Evolutionary conservation across 352 stramenopile genomes (phyloP), one percentile per base, ranked within the genome.

Genomic region (Halophytophthora polymorphica): DNA sequence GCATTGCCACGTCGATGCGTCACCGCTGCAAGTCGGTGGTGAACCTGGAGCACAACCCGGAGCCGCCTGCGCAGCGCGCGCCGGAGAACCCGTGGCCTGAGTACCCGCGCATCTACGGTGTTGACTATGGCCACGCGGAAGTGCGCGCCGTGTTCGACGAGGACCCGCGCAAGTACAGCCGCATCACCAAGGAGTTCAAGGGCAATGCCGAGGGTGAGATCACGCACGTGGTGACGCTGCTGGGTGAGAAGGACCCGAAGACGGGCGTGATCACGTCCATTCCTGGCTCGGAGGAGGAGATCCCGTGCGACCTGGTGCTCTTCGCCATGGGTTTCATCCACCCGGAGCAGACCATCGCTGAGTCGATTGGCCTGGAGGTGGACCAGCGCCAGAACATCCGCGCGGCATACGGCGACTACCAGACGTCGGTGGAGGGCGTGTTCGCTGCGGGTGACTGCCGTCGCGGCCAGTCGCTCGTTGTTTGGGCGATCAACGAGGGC

Each of bases 401-500:
- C 33, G 95, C 96, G 28, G 69, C 80, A 10, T 98, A 98, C 56
- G 95, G 95, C 34, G 70, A 98, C 53, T 98, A 94, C 71, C 78
- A 91, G 57, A 98, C 96, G 28, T 97, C 84, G 17, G 66, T 95
- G 2, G 93, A 98, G 61, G 95, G 96, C 48, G 95, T 99, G 46
- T 99, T 99, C 73, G 95, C 96, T 18, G 95, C 91, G 33, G 96
- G 96, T 6, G 96, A 99, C 83, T 99, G 96, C 73, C 88, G 96
- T 42, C 86, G 96, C 34, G 96, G 96, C 34, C 96, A 99, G 73
- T 98, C 86, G 53, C 83, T 99, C 21, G 96, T 99, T 19, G 96
- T 99, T 18, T 99, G 96, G 96, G 96, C 96, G 6, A 99, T 99
- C 69, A 95, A 98, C 61, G 96, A 99, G 73, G 96, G 96, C 17